Conservation (phyloP, 2,329 filamentous ascomycete genomes). For the Allantophomopsis lycopodina region DNA sequence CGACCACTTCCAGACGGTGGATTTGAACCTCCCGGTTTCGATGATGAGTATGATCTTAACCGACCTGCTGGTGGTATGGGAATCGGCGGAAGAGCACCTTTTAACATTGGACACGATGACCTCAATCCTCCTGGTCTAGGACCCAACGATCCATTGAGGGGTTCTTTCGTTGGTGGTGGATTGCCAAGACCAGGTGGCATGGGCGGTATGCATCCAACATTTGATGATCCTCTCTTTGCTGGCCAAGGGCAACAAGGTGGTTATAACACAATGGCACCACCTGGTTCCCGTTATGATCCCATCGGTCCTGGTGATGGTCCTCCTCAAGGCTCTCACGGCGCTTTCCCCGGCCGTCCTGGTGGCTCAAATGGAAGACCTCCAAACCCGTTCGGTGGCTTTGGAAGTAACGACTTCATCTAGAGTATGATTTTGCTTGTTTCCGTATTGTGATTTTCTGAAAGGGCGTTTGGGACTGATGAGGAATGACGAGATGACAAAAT, state of each 20-base stretch:
- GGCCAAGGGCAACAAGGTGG: constrained; percentile 34
- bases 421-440: too few species aligned
- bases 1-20: constrained; percentile 55
- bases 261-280: constrained; percentile 63
- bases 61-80: constrained; percentile 41
- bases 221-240: constrained; percentile 78
- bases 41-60: constrained; percentile 81
- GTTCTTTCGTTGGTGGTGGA: constrained; percentile 46
- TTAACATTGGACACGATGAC: constrained; percentile 72
- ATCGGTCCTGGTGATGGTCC: constrained; percentile 54
- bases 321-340: constrained; percentile 27
- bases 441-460: too few species aligned
- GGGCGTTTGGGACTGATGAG: too few species aligned
- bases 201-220: constrained; percentile 90
- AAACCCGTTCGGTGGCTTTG: constrained; percentile 47
- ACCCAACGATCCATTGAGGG: constrained; percentile 68
- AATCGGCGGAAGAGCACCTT: constrained; percentile 34
- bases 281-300: constrained; percentile 86
- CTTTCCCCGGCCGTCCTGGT: constrained; percentile 30
- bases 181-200: constrained; percentile 43
- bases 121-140: constrained; percentile 78
- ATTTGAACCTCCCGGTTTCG: constrained; percentile 79
- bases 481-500: too few species aligned
- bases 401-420: constrained; percentile 37
- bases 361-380: constrained; percentile 30